These are phyloP conservation scores for Lodderomyces pseudojiufengensis DNA, from an alignment of 1,139 yeast genomes.

Conservation along the genomic window DNA sequence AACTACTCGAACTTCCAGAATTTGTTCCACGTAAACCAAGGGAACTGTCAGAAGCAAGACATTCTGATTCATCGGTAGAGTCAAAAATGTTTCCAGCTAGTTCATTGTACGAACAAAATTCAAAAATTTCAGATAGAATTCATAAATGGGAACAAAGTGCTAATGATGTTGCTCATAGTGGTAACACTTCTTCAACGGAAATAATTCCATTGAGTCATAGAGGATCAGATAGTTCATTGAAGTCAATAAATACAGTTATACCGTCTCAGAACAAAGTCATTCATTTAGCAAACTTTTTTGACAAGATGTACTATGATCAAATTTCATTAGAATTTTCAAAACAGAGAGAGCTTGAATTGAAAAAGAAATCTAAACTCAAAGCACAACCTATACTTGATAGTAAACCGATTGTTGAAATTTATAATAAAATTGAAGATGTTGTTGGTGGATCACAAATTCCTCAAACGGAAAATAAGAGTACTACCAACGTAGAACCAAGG, in stretches of 20 bases:
- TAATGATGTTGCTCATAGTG: slow-evolving; percentile 4
- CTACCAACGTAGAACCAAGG: slow-evolving; percentile 5
- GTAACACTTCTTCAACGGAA: background rate
- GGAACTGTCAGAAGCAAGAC: slow-evolving; percentile 4
- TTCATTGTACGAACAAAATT: slow-evolving; percentile 12
- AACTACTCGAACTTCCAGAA: slow-evolving; percentile 5
- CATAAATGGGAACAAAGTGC: slow-evolving; percentile 15
- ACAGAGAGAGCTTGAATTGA: slow-evolving; percentile 78
- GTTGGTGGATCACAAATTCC: slow-evolving; percentile 35
- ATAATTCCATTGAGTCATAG: slow-evolving; percentile 8
- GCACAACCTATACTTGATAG: slow-evolving; percentile 77
- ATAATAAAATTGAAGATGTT: slow-evolving; percentile 85
- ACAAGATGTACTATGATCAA: slow-evolving; percentile 76
- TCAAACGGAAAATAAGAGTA: slow-evolving; percentile 1
- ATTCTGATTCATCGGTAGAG: slow-evolving; percentile 11
- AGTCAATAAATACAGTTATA: slow-evolving; percentile 8
- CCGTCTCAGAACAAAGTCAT: slow-evolving; percentile 43
- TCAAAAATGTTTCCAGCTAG: slow-evolving; percentile 13
- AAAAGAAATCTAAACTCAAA: slow-evolving; percentile 58
- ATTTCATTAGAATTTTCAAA: slow-evolving; percentile 81
- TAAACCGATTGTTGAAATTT: slow-evolving; percentile 87
- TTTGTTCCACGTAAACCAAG: slow-evolving; percentile 9
- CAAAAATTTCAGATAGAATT: slow-evolving; percentile 14
- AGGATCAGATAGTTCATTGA: slow-evolving; percentile 11
- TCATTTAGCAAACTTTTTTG: slow-evolving; percentile 65